A percentile compares a stretch with the other conserved stretches of the same genome.
Evolutionary conservation across 768 basidiomycete genomes (phyloP).

Genomic region (Boletus reticuloceps): DNA sequence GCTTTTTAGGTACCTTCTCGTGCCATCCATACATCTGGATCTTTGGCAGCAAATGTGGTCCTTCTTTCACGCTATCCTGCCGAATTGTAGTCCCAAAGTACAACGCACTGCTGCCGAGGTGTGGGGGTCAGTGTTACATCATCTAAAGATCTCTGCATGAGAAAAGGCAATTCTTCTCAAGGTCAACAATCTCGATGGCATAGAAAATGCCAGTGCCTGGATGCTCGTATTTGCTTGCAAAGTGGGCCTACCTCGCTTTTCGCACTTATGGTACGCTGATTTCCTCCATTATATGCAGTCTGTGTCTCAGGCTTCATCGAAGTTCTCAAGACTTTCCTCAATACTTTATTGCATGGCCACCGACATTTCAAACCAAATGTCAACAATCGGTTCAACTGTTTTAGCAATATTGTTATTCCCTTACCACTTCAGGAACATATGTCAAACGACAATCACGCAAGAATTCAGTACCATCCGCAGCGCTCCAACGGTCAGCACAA

Average conservation of each 20-base stretch:
- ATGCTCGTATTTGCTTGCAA: constrained; percentile 77
- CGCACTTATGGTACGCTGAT: background rate
- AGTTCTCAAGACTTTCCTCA: too few relatives aligned
- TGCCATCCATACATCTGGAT: constrained; percentile 57
- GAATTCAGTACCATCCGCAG: too few relatives aligned
- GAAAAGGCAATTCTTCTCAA: constrained; percentile 57
- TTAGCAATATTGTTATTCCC: too few relatives aligned
- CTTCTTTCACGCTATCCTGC: constrained; percentile 46
- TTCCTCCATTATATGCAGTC: constrained; percentile 42
- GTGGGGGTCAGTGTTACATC: constrained; percentile 77
- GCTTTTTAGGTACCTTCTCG: constrained; percentile 70
- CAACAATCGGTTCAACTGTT: too few relatives aligned
- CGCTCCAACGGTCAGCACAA: too few relatives aligned
- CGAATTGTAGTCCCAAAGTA: constrained; percentile 65
- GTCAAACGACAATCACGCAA: too few relatives aligned
- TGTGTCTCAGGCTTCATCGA: too few relatives aligned
- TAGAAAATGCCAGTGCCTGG: constrained; percentile 72
- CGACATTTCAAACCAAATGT: too few relatives aligned
- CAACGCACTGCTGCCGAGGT: constrained; percentile 81
- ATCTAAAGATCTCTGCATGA: constrained; percentile 60
- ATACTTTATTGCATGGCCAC: too few relatives aligned
- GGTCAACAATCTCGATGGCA: constrained; percentile 43
- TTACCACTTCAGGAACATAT: too few relatives aligned
- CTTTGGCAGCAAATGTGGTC: constrained; percentile 62
- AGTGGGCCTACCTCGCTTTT: constrained; percentile 36